A percentile compares a stretch with the other conserved stretches of the same genome.
Conservation (phyloP, 2,329 filamentous ascomycete species). For the Aspergillus tamarii region DNA sequence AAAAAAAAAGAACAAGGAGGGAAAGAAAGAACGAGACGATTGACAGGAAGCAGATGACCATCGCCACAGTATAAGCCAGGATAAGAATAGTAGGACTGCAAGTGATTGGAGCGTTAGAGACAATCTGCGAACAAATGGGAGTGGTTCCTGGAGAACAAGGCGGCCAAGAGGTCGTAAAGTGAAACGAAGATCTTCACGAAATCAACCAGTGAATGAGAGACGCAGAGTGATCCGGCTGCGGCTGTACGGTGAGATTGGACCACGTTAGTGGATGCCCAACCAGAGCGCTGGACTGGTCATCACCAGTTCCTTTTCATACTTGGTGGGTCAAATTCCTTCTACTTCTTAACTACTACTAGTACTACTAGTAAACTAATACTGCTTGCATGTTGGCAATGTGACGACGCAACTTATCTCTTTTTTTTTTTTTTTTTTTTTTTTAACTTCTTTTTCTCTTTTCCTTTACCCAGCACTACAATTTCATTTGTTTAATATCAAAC, state of each 20-base stretch:
- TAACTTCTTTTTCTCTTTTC: neutral
- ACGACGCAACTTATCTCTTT: constrained; percentile 10
- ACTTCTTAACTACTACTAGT: too few relatives aligned
- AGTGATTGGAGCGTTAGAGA: neutral
- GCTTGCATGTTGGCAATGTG: constrained; percentile 14
- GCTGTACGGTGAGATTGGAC: constrained; percentile 5
- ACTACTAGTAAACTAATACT: neutral
- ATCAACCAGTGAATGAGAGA: neutral
- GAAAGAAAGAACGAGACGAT: neutral
- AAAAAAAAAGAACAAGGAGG: neutral
- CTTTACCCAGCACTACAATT: too few relatives aligned
- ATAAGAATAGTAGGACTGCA: neutral
- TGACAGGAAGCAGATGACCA: neutral
- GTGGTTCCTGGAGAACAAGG: neutral
- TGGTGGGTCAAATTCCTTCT: too few relatives aligned
- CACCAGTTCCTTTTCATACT: neutral
- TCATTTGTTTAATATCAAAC: neutral
- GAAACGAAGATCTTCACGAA: constrained; percentile 3
- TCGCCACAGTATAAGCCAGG: neutral
- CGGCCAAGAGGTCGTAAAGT: neutral
- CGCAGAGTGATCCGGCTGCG: neutral
- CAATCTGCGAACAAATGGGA: neutral
- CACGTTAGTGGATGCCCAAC: constrained; percentile 12
- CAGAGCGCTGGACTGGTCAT: constrained; percentile 5
- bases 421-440: neutral